Evolutionary conservation across 306 rosid species (phyloP).

Genomic region (Castanea crenata): DNA sequence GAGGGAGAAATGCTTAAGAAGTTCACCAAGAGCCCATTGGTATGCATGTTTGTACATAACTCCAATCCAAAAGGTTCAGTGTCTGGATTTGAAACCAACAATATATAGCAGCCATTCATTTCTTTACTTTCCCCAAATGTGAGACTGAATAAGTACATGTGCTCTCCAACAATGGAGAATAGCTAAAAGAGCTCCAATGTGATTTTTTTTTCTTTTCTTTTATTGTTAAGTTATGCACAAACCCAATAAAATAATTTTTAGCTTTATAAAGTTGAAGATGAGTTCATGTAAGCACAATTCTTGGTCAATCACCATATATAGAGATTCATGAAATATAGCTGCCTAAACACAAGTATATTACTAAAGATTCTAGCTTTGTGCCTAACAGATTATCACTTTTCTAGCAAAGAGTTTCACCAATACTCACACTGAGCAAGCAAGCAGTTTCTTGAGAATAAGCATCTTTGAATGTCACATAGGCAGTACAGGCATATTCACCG

Average conservation of each 20-base stretch:
- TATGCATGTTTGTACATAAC: too few species aligned
- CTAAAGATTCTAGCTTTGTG: background rate
- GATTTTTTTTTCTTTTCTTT: too few species aligned
- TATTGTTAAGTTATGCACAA: too few species aligned
- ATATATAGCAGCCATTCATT: too few species aligned
- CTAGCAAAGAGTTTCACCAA: conserved; percentile 8
- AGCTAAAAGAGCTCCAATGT: background rate
- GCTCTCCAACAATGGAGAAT: background rate
- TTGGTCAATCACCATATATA: background rate
- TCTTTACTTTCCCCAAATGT: too few species aligned
- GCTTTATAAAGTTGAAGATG: background rate
- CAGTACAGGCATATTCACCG: conserved; percentile 76
- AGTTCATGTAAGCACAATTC: background rate
- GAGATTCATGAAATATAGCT: background rate
- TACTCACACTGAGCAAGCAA: conserved; percentile 88
- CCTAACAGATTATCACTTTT: background rate
- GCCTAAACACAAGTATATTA: conserved; percentile 3
- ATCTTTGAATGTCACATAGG: conserved; percentile 86
- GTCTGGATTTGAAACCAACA: too few species aligned
- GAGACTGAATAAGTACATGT: too few species aligned
- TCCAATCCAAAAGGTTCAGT: too few species aligned
- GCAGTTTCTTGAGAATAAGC: conserved; percentile 88
- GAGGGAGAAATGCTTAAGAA: too few species aligned
- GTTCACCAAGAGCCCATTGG: too few species aligned
- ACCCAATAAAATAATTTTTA: background rate